These are phyloP conservation scores for Colletotrichum gloeosporioides DNA, from an alignment of 2,329 filamentous ascomycete genomes.

Conservation along the genomic window DNA sequence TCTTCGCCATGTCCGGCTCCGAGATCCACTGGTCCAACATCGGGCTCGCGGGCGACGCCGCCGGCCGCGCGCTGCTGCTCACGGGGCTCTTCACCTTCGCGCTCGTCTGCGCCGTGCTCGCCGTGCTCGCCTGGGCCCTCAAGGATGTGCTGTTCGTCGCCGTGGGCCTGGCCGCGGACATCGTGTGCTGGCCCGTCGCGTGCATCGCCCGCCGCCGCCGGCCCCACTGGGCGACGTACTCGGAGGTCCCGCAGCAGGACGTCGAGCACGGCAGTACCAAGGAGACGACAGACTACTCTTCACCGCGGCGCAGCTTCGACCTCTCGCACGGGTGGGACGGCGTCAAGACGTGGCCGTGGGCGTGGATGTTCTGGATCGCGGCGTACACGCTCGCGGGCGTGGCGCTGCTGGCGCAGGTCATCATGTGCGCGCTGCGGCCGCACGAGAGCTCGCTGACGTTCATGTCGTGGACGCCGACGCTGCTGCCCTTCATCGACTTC, in stretches of 20 bases:
- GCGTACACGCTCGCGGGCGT: constrained; percentile 17
- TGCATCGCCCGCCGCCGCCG: constrained; percentile 4
- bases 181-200: constrained; percentile 29
- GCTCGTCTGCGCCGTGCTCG: constrained; percentile 21
- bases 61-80: constrained; percentile 33
- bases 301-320: constrained; percentile 4
- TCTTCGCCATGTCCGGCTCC: constrained; percentile 36
- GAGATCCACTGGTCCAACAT: constrained; percentile 41
- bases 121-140: constrained; percentile 27
- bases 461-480: constrained; percentile 38
- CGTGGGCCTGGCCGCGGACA: constrained; percentile 27
- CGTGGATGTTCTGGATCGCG: neutral
- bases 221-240: constrained; percentile 17
- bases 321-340: neutral
- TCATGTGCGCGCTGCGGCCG: constrained; percentile 28
- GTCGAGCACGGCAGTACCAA: constrained; percentile 18
- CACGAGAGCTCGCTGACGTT: constrained; percentile 34
- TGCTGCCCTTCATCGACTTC: constrained; percentile 39
- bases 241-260: constrained; percentile 29
- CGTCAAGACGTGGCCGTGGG: neutral
- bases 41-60: constrained; percentile 33
- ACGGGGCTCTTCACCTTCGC: constrained; percentile 32
- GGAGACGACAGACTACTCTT: neutral
- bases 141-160: constrained; percentile 28
- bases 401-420: constrained; percentile 24